phyloP scores from a whole-genome alignment of 495 filamentous ascomycete species.

The Daldinia childiae region DNA sequence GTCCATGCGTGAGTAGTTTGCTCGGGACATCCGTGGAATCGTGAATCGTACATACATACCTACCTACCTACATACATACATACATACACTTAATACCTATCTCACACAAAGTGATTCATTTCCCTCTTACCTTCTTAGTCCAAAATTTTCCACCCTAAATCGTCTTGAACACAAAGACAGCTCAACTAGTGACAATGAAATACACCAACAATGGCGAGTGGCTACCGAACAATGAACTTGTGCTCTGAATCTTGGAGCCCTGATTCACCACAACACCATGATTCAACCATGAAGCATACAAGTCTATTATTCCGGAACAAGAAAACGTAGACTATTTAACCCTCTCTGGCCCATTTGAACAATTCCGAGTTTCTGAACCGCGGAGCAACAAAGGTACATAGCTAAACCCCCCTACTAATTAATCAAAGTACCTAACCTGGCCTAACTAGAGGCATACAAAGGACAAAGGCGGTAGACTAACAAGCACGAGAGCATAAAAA shows the following conservation, averaged over 20 bases:
- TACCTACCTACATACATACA: no score
- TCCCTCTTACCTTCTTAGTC: not conserved
- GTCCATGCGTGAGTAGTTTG: not conserved
- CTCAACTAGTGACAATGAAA: constrained; percentile 4
- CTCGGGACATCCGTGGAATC: not conserved
- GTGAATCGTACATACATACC: not conserved
- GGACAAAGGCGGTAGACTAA: not conserved
- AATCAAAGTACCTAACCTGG: not conserved
- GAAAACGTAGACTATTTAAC: not conserved
- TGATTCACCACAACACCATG: constrained; percentile 1
- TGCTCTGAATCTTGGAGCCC: not conserved
- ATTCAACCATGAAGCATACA: not conserved
- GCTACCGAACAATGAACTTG: not conserved
- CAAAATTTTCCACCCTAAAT: not conserved
- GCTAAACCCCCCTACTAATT: not conserved
- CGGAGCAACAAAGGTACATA: not conserved
- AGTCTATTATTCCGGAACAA: not conserved
- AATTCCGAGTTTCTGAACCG: not conserved
- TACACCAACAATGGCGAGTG: not conserved
- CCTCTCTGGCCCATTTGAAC: not conserved
- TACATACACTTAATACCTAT: not conserved
- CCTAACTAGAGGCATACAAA: not conserved
- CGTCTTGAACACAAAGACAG: not conserved
- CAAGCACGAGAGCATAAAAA: not conserved
- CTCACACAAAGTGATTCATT: not conserved